These are phyloP conservation scores for Mycoemilia scoparia DNA, from an alignment of 192 early-diverging fungal genomes.

Conservation along the genomic window DNA sequence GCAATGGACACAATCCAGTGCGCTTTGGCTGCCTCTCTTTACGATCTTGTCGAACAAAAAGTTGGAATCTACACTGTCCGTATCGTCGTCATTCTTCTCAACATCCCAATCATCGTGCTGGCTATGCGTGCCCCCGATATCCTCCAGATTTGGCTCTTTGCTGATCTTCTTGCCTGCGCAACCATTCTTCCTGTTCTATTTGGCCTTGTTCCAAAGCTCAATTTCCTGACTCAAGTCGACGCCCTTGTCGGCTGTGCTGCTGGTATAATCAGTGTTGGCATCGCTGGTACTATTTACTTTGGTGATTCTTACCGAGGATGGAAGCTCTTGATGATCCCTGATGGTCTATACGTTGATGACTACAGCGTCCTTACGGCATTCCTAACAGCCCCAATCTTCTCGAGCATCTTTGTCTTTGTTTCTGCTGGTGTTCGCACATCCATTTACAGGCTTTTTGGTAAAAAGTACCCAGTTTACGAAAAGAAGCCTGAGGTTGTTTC, in stretches of 20 bases:
- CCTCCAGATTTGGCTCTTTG: slow-evolving; percentile 38
- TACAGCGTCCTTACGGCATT: slow-evolving; percentile 38
- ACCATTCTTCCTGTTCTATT: slow-evolving; percentile 35
- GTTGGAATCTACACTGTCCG: slow-evolving; percentile 27
- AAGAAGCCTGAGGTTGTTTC: too few relatives aligned
- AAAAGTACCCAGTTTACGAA: too few relatives aligned
- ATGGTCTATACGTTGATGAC: slow-evolving; percentile 31
- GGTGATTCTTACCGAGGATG: slow-evolving; percentile 28
- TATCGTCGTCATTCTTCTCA: slow-evolving; percentile 21
- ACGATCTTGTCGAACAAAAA: slow-evolving; percentile 30
- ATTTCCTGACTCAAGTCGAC: slow-evolving; percentile 32
- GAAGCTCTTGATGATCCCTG: slow-evolving; percentile 22
- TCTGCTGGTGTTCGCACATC: slow-evolving; percentile 18
- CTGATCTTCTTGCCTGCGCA: slow-evolving; percentile 39
- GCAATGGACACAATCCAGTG: slow-evolving; percentile 48
- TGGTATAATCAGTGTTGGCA: slow-evolving; percentile 29
- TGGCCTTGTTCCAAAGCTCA: slow-evolving; percentile 26
- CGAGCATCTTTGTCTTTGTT: slow-evolving; percentile 19
- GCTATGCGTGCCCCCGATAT: slow-evolving; percentile 38
- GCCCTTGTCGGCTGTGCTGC: slow-evolving; percentile 31
- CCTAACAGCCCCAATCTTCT: slow-evolving; percentile 29
- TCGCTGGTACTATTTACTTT: slow-evolving; percentile 31
- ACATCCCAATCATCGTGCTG: slow-evolving; percentile 32
- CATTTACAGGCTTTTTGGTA: slow-evolving; percentile 8
- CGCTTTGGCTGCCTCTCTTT: slow-evolving; percentile 44